Conservation (phyloP, 106 monocot genomes). For the Acorus gramineus region DNA sequence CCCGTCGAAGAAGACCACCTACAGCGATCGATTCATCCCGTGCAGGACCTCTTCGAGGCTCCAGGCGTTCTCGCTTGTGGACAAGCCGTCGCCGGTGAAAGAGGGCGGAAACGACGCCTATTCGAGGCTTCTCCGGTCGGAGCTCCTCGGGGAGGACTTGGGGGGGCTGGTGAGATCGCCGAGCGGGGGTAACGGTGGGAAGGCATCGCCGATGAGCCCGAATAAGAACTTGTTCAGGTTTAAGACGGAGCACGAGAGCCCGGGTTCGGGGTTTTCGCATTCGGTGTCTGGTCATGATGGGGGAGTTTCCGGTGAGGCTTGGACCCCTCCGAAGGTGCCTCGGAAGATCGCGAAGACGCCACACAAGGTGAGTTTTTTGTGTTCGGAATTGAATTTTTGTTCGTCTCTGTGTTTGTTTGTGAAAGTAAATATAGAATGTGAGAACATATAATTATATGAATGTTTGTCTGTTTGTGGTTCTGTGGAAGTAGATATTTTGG, state of each 20-base stretch:
- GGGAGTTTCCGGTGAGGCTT: conserved; percentile 12
- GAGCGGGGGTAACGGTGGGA: neutral
- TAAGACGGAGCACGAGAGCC: conserved; percentile 79
- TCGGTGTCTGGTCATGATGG: conserved; percentile 14
- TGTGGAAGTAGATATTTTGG: no score
- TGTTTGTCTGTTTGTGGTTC: no score
- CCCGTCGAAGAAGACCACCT: conserved; percentile 76
- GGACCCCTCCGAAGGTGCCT: conserved; percentile 39
- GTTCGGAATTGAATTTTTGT: no score
- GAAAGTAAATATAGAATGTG: no score
- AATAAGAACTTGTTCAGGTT: conserved; percentile 84
- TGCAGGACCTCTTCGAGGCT: conserved; percentile 87
- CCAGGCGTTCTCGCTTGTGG: conserved; percentile 50
- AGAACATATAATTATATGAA: no score
- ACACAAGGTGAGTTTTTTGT: conserved; percentile 39
- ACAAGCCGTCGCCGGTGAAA: conserved; percentile 53
- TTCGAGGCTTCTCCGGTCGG: conserved; percentile 55
- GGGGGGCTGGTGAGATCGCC: no score
- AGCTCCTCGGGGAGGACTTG: conserved; percentile 69
- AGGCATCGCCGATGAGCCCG: conserved; percentile 53
- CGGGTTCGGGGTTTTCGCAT: conserved; percentile 53
- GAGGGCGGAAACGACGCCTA: conserved; percentile 78
- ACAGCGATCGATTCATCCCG: conserved; percentile 94
- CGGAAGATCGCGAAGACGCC: conserved; percentile 59
- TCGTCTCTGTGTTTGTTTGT: no score